phyloP scores from a whole-genome alignment of 2,329 filamentous ascomycete genomes.

The Diaporthe destruens region DNA sequence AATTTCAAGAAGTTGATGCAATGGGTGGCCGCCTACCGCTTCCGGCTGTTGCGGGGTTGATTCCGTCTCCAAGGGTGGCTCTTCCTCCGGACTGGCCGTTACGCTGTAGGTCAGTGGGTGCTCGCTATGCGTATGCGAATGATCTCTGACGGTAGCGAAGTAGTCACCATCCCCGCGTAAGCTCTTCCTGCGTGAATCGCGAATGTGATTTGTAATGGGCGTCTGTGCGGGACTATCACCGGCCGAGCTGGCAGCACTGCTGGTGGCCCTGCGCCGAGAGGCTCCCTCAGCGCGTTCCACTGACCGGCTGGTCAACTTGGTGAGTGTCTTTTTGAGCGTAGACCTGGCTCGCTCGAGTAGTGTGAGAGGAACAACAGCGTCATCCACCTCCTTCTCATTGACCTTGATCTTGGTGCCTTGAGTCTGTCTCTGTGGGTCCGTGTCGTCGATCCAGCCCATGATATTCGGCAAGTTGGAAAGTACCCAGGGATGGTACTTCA shows the following conservation, averaged over 20 bases:
- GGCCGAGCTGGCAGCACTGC: constrained; percentile 74
- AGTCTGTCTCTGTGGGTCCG: constrained; percentile 83
- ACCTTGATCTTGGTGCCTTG: constrained; percentile 91
- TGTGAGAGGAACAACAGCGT: constrained; percentile 89
- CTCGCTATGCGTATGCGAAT: constrained; percentile 63
- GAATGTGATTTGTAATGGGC: constrained; percentile 65
- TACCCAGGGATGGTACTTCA: constrained; percentile 96
- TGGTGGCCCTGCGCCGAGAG: constrained; percentile 68
- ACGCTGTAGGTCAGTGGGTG: constrained; percentile 83
- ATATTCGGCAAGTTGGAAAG: constrained; percentile 81
- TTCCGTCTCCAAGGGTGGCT: constrained; percentile 52
- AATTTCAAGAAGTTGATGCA: constrained; percentile 51
- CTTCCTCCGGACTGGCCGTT: constrained; percentile 74
- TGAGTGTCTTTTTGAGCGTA: constrained; percentile 76
- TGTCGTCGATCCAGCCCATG: constrained; percentile 90
- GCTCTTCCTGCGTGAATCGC: constrained; percentile 66
- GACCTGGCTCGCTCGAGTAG: constrained; percentile 88
- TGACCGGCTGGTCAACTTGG: constrained; percentile 70
- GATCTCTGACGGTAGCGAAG: constrained; percentile 57
- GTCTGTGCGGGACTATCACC: constrained; percentile 64
- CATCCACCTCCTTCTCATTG: constrained; percentile 88
- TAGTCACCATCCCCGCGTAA: constrained; percentile 65
- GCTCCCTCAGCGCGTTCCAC: constrained; percentile 68
- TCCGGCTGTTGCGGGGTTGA: constrained; percentile 54
- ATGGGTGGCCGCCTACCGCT: constrained; percentile 53